Evolutionary conservation across 2,329 filamentous ascomycete genomes (phyloP).

Genomic region (Sclerotinia sclerotiorum): DNA sequence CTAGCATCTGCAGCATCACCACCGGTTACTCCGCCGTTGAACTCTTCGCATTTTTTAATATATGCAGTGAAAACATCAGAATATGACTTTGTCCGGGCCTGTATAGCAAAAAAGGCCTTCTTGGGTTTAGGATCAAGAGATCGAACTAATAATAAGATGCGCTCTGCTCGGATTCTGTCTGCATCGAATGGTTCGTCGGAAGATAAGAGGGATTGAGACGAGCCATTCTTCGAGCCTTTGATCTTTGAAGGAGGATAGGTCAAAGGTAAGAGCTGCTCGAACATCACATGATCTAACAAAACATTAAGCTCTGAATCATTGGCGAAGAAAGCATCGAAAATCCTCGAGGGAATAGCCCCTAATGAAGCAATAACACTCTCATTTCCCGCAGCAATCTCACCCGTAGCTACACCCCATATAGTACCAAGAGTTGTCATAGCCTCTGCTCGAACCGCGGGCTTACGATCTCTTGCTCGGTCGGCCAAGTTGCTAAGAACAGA

Average conservation of each 20-base stretch:
- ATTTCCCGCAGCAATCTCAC: constrained; percentile 80
- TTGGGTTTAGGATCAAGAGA: constrained; percentile 76
- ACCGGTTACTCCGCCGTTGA: constrained; percentile 82
- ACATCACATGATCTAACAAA: constrained; percentile 79
- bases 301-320: constrained; percentile 86
- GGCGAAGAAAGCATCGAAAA: constrained; percentile 85
- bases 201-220: constrained; percentile 51
- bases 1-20: constrained; percentile 68
- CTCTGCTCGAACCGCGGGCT: constrained; percentile 75
- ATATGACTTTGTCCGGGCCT: constrained; percentile 73
- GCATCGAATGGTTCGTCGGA: constrained; percentile 56
- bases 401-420: constrained; percentile 90
- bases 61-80: constrained; percentile 74
- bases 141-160: constrained; percentile 78
- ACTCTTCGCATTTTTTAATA: constrained; percentile 80
- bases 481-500: constrained; percentile 80
- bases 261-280: constrained; percentile 87
- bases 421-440: constrained; percentile 82
- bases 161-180: constrained; percentile 77
- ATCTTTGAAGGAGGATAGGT: constrained; percentile 72
- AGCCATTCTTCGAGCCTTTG: constrained; percentile 62
- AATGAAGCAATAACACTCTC: constrained; percentile 74
- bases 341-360: constrained; percentile 76
- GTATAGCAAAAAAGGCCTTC: constrained; percentile 84
- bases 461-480: constrained; percentile 85